These are phyloP conservation scores for Penicillium sp. DNA, from an alignment of 2,329 filamentous ascomycete species.

Conservation along the genomic window DNA sequence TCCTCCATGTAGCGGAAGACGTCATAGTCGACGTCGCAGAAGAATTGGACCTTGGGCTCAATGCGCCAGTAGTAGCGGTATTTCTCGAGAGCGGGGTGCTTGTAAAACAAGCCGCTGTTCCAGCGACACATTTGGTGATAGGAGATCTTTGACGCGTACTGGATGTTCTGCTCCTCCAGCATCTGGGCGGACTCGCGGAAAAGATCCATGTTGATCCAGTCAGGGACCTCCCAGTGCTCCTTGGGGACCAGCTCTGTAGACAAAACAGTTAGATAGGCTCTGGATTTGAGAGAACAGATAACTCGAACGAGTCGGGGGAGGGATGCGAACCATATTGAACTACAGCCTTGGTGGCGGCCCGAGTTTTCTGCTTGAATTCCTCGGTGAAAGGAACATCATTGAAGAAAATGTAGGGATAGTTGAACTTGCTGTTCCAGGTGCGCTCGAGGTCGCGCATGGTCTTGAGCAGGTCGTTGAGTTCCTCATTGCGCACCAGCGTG, in stretches of 20 bases:
- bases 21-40: slow-evolving; percentile 98
- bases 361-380: slow-evolving; percentile 84
- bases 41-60: slow-evolving; percentile 98
- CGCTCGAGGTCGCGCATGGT: slow-evolving; percentile 90
- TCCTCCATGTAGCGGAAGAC: slow-evolving; percentile 98
- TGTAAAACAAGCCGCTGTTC: slow-evolving; percentile 98
- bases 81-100: slow-evolving; percentile 81
- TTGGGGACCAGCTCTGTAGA: slow-evolving; percentile 78
- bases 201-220: slow-evolving; percentile 87
- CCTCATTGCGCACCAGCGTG: slow-evolving; percentile 87
- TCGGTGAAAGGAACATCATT: slow-evolving; percentile 92
- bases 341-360: slow-evolving; percentile 82
- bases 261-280: neutral
- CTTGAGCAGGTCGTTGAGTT: slow-evolving; percentile 77
- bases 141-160: slow-evolving; percentile 84
- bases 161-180: slow-evolving; percentile 79
- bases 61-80: slow-evolving; percentile 97
- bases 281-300: neutral
- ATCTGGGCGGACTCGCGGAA: slow-evolving; percentile 82
- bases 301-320: neutral
- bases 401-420: slow-evolving; percentile 99
- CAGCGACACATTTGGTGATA: slow-evolving; percentile 99
- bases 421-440: slow-evolving; percentile 98
- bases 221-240: slow-evolving; percentile 89
- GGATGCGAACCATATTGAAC: slow-evolving; percentile 69